A percentile compares a stretch with the other conserved stretches of the same genome.
phyloP scores from a whole-genome alignment of 352 stramenopile genomes.

The Phytophthora pseudosyringae region DNA sequence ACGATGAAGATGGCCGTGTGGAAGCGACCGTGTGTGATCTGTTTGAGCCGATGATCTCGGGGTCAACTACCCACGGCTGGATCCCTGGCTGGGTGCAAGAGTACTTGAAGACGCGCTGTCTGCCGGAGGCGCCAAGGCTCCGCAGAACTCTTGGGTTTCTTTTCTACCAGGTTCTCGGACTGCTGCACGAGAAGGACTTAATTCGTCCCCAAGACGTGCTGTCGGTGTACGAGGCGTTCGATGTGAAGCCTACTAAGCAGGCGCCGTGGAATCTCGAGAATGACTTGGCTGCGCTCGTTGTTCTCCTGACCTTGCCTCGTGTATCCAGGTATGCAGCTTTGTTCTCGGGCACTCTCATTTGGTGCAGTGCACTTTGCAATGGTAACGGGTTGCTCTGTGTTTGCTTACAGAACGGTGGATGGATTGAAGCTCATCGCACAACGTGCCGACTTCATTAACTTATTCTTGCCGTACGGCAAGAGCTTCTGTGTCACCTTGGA shows the following conservation, averaged over 20 bases:
- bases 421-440: conserved; percentile 69
- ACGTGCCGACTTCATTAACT: conserved; percentile 51
- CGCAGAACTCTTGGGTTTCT: conserved; percentile 41
- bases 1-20: conserved; percentile 22
- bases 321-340: conserved; percentile 51
- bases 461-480: conserved; percentile 81
- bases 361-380: not conserved
- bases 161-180: conserved; percentile 49
- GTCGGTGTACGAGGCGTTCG: conserved; percentile 30
- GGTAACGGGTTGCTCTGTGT: conserved; percentile 13
- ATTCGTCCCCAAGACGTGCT: conserved; percentile 50
- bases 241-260: conserved; percentile 3
- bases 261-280: conserved; percentile 51
- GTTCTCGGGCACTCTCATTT: not conserved
- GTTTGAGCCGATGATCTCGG: conserved; percentile 35
- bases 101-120: conserved; percentile 56
- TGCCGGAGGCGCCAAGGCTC: conserved; percentile 31
- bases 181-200: conserved; percentile 61
- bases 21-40: conserved; percentile 36
- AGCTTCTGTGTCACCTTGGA: conserved; percentile 71
- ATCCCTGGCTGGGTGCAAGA: conserved; percentile 61
- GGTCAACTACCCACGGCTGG: conserved; percentile 18
- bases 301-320: conserved; percentile 68
- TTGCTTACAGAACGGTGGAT: conserved; percentile 45
- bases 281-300: conserved; percentile 67